phyloP scores from a whole-genome alignment of 73 alveolate species.

The Paramecium biaurelia region DNA sequence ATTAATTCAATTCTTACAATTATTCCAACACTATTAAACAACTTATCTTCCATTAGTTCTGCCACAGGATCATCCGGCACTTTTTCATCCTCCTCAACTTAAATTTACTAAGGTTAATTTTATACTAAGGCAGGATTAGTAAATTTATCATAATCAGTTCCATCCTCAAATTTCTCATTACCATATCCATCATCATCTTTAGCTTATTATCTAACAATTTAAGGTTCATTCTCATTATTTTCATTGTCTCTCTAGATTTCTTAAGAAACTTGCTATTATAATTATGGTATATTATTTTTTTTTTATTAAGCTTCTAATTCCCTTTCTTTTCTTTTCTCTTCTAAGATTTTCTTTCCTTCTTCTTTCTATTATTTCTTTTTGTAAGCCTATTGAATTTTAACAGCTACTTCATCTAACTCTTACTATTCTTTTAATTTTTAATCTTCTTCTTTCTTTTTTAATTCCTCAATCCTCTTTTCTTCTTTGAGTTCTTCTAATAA shows the following conservation, averaged over 20 bases:
- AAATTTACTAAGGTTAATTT: neutral
- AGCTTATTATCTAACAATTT: neutral
- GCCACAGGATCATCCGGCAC: neutral
- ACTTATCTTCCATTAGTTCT: conserved; percentile 9
- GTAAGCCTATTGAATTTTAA: neutral
- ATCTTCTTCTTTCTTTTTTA: neutral
- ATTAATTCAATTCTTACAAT: neutral
- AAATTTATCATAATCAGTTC: neutral
- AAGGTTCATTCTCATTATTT: neutral
- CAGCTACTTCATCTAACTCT: neutral
- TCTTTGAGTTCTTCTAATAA: neutral
- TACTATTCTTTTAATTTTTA: neutral
- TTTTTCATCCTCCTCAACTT: neutral
- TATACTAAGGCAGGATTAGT: neutral
- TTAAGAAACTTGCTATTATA: neutral
- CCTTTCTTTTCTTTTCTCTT: neutral
- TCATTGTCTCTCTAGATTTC: neutral
- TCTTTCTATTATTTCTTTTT: conserved; percentile 2
- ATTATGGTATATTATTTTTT: neutral
- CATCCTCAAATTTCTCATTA: conserved; percentile 25
- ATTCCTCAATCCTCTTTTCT: neutral
- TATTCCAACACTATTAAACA: conserved; percentile 42
- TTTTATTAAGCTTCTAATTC: neutral
- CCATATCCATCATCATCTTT: neutral
- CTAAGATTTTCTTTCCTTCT: conserved; percentile 3